Percentiles rank a stretch among this genome's conserved stretches.
Conservation (phyloP, 495 filamentous ascomycete genomes). For the Lasiosphaeriaceae sp. region DNA sequence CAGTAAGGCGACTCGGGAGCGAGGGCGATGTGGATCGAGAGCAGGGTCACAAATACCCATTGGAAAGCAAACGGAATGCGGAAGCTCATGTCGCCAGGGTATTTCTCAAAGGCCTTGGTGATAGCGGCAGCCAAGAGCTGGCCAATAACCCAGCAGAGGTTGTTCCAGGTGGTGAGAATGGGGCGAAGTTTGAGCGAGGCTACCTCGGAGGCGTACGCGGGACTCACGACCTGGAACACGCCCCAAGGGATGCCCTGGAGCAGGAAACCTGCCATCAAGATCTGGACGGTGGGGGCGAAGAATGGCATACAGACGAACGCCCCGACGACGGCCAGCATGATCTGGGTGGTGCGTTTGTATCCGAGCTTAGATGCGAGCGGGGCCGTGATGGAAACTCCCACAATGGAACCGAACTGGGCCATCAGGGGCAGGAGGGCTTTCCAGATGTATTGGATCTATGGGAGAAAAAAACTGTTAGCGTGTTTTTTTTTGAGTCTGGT, state of each 20-base stretch:
- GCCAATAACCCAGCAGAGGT: slow-evolving; percentile 67
- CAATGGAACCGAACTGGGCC: slow-evolving; percentile 40
- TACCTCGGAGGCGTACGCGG: slow-evolving; percentile 60
- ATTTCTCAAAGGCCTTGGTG: slow-evolving; percentile 47
- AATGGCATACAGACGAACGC: slow-evolving; percentile 54
- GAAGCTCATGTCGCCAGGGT: slow-evolving; percentile 55
- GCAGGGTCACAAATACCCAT: slow-evolving; percentile 64
- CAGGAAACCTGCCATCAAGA: slow-evolving; percentile 62
- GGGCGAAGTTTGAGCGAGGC: slow-evolving; percentile 50
- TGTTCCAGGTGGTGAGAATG: slow-evolving; percentile 64
- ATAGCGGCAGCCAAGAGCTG: slow-evolving; percentile 61
- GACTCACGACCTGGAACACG: slow-evolving; percentile 50
- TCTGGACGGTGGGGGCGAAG: slow-evolving; percentile 57
- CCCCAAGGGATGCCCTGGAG: slow-evolving; percentile 74
- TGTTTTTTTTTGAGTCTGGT: too few species aligned
- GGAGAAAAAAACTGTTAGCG: background rate
- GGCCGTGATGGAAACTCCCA: slow-evolving; percentile 62
- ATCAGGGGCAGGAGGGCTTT: slow-evolving; percentile 35
- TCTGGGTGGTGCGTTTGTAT: slow-evolving; percentile 52
- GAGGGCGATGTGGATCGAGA: slow-evolving; percentile 58
- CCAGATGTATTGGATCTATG: slow-evolving; percentile 46
- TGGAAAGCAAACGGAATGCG: slow-evolving; percentile 60
- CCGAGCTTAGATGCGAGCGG: slow-evolving; percentile 59
- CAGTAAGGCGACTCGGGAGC: slow-evolving; percentile 78
- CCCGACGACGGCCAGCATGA: slow-evolving; percentile 41